Evolutionary conservation across 1,284 basidiomycete genomes (phyloP).

Genomic region (Neonothopanus nambi): DNA sequence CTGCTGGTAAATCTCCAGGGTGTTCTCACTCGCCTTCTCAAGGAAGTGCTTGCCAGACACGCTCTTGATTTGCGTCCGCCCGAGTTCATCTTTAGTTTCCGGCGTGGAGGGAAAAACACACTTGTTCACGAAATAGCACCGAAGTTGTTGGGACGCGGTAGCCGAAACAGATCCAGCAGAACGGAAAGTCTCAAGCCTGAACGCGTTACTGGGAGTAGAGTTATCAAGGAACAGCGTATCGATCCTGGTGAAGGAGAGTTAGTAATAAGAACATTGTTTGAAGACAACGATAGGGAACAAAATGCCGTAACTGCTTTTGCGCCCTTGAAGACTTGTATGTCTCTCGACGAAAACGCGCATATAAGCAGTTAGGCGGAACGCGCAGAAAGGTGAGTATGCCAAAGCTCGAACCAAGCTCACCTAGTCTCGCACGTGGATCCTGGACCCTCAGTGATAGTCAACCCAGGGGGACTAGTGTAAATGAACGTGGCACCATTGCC

Average conservation of each 20-base stretch:
- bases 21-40: slow-evolving; percentile 92
- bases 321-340: no score
- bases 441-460: slow-evolving; percentile 81
- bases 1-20: slow-evolving; percentile 91
- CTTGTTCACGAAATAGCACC: slow-evolving; percentile 95
- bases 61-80: slow-evolving; percentile 78
- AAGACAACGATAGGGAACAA: slow-evolving; percentile 4
- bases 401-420: slow-evolving; percentile 33
- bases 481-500: slow-evolving; percentile 93
- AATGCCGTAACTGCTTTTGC: neutral
- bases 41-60: slow-evolving; percentile 93
- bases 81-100: slow-evolving; percentile 44
- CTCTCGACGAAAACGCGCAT: neutral
- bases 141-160: slow-evolving; percentile 88
- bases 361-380: neutral
- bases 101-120: slow-evolving; percentile 81
- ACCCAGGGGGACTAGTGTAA: slow-evolving; percentile 87
- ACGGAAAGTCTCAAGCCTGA: slow-evolving; percentile 96
- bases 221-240: slow-evolving; percentile 90
- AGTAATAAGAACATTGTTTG: slow-evolving; percentile 19
- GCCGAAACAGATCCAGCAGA: slow-evolving; percentile 90
- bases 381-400: neutral
- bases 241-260: slow-evolving; percentile 76
- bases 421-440: slow-evolving; percentile 82
- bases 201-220: slow-evolving; percentile 77